Evolutionary conservation across 2,329 filamentous ascomycete species (phyloP).

Genomic region (Aspergillus niger): DNA sequence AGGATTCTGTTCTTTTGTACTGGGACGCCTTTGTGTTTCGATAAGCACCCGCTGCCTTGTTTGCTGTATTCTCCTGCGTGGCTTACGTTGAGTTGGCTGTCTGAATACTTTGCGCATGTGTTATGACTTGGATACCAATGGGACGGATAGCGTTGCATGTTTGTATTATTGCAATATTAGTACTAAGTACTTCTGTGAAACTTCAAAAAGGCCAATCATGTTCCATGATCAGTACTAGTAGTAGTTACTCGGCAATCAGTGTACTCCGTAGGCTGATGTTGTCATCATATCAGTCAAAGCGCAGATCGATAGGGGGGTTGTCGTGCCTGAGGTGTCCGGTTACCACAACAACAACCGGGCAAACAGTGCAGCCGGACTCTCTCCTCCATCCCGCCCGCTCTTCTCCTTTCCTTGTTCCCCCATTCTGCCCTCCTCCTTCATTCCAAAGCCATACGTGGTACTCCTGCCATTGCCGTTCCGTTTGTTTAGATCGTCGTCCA

Average conservation of each 20-base stretch:
- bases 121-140: slow-evolving; percentile 1
- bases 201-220: too few relatives aligned
- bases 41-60: not conserved
- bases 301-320: not conserved
- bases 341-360: slow-evolving; percentile 26
- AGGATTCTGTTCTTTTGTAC: slow-evolving; percentile 1
- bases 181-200: too few relatives aligned
- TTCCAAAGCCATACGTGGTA: not conserved
- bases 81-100: not conserved
- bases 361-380: slow-evolving; percentile 1
- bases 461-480: not conserved
- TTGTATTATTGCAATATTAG: not conserved
- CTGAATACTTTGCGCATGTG: not conserved
- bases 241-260: too few relatives aligned
- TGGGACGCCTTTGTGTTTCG: not conserved
- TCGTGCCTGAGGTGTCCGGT: slow-evolving; percentile 14
- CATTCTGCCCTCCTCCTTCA: slow-evolving; percentile 11
- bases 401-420: slow-evolving; percentile 9
- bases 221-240: too few relatives aligned
- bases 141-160: not conserved
- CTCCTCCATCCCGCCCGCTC: slow-evolving; percentile 5
- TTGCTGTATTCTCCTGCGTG: not conserved
- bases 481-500: not conserved
- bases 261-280: too few relatives aligned
- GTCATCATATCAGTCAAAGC: too few relatives aligned